Evolutionary conservation across 352 stramenopile species (phyloP), one percentile per base, ranked within the genome.

Genomic region (Phytophthora melonis): DNA sequence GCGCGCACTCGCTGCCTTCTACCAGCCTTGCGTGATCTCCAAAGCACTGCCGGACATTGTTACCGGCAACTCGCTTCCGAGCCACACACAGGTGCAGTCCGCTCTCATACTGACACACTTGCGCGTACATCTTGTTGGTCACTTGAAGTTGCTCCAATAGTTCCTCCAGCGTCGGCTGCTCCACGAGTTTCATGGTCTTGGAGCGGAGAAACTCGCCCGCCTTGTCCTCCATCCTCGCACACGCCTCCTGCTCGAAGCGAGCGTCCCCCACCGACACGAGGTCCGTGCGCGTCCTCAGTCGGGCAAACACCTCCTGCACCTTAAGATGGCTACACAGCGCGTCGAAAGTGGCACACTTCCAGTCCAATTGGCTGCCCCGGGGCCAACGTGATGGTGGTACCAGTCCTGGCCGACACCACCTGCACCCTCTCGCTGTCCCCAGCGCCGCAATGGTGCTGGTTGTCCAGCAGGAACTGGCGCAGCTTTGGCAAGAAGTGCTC

Each of bases 221-320:
- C n/a, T 79, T 77, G 23, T 66, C 45, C 47, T 84, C 80, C 56
- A 88, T 64, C 55, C 76, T 71, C 6, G 81, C 74, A 59, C 84
- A 89, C 6, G 84, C 84, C 32, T 89, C 72, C n/a, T 84, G 82
- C 59, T 90, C 82, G 59, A 80, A 87, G 19, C 81, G 25, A 13
- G 84, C 82, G 66, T 92, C 82, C 16, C 82, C 82, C 23, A 92
- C 69, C 9, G 82, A 92, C n/a, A 92, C 70, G 23, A 90, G 74
- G 63, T 89, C 75, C 16, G 84, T 77, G 10, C 52, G 66, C 36
- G 64, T 45, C 6, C 76, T 74, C 27, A 68, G 50, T 25, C 68
- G 66, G 5, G 50, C 62, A 8, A 75, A 74, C n/a, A 86, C 77
- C 6, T 87, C 66, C 10, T 82, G 74, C 21, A 88, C 74, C 54